Conservation (phyloP, 2,329 filamentous ascomycete species). For the Blumeria graminis region DNA sequence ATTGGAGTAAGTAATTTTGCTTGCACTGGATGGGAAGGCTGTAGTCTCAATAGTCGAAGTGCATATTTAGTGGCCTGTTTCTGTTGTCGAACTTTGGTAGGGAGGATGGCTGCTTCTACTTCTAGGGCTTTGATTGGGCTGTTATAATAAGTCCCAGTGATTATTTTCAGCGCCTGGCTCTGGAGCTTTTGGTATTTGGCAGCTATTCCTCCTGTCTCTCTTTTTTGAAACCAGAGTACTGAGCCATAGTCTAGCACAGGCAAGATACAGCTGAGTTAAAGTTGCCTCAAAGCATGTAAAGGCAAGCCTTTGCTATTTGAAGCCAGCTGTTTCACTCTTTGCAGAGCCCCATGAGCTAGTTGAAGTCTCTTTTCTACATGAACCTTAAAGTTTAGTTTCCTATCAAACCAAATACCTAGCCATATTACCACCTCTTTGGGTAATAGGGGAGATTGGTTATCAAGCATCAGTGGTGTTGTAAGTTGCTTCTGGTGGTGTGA, state of each 20-base stretch:
- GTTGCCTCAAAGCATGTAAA: background rate
- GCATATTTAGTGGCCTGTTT: background rate
- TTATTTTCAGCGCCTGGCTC: background rate
- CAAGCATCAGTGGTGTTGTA: background rate
- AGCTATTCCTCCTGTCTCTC: background rate
- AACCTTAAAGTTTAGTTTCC: background rate
- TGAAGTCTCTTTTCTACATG: background rate
- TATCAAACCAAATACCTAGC: background rate
- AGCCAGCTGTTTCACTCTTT: background rate
- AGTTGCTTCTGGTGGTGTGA: background rate
- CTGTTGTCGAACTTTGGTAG: background rate
- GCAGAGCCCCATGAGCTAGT: background rate
- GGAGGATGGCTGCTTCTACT: background rate
- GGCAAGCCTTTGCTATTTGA: background rate
- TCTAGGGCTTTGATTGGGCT: background rate
- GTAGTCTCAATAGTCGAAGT: background rate
- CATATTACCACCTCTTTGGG: background rate
- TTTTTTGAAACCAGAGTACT: background rate
- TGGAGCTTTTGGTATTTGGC: background rate
- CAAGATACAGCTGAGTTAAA: background rate
- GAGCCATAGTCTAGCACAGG: background rate
- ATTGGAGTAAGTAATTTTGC: no score
- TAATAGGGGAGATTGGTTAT: background rate
- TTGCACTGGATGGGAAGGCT: background rate
- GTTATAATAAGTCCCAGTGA: background rate